phyloP scores from a whole-genome alignment of 2,329 filamentous ascomycete species.

The Venturia oleaginea region DNA sequence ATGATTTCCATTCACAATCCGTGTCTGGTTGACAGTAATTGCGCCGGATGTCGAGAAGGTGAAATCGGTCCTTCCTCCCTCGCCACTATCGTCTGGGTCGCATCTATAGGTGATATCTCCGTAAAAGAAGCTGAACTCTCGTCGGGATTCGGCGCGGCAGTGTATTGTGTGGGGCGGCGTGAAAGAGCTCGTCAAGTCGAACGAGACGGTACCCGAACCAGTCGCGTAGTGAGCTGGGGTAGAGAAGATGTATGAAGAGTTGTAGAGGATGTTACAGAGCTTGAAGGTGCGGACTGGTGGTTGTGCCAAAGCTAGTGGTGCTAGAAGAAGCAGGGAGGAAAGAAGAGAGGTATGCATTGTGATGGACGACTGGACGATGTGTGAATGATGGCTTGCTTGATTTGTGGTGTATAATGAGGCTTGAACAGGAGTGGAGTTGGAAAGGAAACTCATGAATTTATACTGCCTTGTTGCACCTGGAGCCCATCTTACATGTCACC shows the following conservation, averaged over 20 bases:
- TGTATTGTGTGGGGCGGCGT: slow-evolving; percentile 4
- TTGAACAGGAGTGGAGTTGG: neutral
- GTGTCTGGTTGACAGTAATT: slow-evolving; percentile 16
- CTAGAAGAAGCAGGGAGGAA: neutral
- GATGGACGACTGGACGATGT: neutral
- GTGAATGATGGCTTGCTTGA: neutral
- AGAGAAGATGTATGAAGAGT: slow-evolving; percentile 14
- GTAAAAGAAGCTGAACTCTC: neutral
- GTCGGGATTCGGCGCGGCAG: neutral
- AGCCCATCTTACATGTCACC: neutral
- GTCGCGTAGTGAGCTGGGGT: slow-evolving; percentile 16
- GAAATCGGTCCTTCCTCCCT: slow-evolving; percentile 9
- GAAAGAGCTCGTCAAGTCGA: slow-evolving; percentile 14
- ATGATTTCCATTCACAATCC: neutral
- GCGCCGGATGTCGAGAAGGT: slow-evolving; percentile 14
- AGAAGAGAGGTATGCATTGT: neutral
- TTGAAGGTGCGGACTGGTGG: neutral
- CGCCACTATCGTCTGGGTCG: neutral
- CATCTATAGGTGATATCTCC: neutral
- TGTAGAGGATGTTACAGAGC: slow-evolving; percentile 15
- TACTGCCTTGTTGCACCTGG: neutral
- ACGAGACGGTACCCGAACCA: slow-evolving; percentile 13
- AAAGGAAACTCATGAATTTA: neutral
- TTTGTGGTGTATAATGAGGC: neutral
- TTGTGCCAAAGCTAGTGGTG: neutral